A percentile compares a stretch with the other conserved stretches of the same genome.
Conservation (phyloP, 1,284 basidiomycete species). For the Marasmius oreades region DNA sequence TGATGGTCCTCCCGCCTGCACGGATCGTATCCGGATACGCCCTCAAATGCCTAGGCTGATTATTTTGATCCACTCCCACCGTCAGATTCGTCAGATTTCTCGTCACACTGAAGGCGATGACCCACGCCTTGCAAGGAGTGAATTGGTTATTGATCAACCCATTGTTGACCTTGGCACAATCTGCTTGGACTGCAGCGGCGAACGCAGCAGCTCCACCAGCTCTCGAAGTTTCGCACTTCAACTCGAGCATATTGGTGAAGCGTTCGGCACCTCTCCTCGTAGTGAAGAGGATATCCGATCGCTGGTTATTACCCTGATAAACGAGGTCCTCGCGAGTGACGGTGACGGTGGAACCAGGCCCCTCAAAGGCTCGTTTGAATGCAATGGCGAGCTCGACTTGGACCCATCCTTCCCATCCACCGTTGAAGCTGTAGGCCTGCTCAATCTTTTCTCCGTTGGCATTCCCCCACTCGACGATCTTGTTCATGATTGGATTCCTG, state of each 20-base stretch:
- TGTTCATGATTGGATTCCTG: background rate
- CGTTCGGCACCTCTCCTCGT: background rate
- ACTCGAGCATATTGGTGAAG: background rate
- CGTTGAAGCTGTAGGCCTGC: background rate
- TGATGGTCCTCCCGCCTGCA: background rate
- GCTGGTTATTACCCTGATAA: background rate
- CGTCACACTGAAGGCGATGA: background rate
- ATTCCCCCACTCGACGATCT: slow-evolving; percentile 2
- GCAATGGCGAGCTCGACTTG: slow-evolving; percentile 8
- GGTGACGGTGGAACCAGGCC: background rate
- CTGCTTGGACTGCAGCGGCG: background rate
- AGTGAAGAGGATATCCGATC: background rate
- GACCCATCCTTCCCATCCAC: slow-evolving; percentile 8
- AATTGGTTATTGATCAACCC: background rate
- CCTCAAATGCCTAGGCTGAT: too few relatives aligned
- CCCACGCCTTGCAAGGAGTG: background rate
- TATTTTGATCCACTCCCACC: background rate
- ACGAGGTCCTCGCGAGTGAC: slow-evolving; percentile 1
- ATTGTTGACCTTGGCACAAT: background rate
- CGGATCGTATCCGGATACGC: background rate
- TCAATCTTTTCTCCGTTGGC: background rate
- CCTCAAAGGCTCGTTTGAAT: background rate
- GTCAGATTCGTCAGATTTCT: background rate
- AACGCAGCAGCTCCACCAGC: background rate
- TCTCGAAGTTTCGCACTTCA: background rate